phyloP scores from a whole-genome alignment of 2,329 filamentous ascomycete species.

The Parastagonospora avenae region DNA sequence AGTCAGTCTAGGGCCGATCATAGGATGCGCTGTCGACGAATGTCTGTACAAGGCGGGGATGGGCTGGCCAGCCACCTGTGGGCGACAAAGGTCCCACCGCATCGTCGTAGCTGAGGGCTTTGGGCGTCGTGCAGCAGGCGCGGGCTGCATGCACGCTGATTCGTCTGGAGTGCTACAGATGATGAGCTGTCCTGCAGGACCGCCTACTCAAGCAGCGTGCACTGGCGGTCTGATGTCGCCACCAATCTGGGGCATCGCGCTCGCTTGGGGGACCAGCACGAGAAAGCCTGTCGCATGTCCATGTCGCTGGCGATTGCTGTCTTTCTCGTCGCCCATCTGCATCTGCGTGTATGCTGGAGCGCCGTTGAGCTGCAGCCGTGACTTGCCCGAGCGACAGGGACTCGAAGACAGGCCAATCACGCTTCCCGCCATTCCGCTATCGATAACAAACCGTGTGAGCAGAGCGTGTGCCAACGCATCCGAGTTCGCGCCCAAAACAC shows the following conservation, averaged over 20 bases:
- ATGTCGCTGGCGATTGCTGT: background rate
- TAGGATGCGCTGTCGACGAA: slow-evolving; percentile 23
- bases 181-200: slow-evolving; percentile 21
- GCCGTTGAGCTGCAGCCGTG: slow-evolving; percentile 14
- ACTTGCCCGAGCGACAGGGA: slow-evolving; percentile 8
- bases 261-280: background rate
- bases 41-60: slow-evolving; percentile 19
- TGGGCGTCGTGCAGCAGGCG: slow-evolving; percentile 20
- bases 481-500: slow-evolving; percentile 25
- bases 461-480: slow-evolving; percentile 24
- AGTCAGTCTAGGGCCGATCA: slow-evolving; percentile 16
- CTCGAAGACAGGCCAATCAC: slow-evolving; percentile 19
- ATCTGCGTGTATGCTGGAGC: background rate
- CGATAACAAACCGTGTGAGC: slow-evolving; percentile 12
- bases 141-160: slow-evolving; percentile 13
- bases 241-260: slow-evolving; percentile 7
- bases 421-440: slow-evolving; percentile 5
- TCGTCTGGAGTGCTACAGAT: slow-evolving; percentile 7
- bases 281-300: background rate
- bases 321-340: background rate
- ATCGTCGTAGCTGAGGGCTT: slow-evolving; percentile 20
- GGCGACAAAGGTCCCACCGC: slow-evolving; percentile 3
- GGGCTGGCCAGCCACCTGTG: slow-evolving; percentile 11
- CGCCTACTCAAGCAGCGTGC: background rate
- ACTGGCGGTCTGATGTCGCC: slow-evolving; percentile 16